A percentile compares a stretch with the other conserved stretches of the same genome.
phyloP scores from a whole-genome alignment of 108 stramenopile genomes.

The Cylindrotheca closterium region DNA sequence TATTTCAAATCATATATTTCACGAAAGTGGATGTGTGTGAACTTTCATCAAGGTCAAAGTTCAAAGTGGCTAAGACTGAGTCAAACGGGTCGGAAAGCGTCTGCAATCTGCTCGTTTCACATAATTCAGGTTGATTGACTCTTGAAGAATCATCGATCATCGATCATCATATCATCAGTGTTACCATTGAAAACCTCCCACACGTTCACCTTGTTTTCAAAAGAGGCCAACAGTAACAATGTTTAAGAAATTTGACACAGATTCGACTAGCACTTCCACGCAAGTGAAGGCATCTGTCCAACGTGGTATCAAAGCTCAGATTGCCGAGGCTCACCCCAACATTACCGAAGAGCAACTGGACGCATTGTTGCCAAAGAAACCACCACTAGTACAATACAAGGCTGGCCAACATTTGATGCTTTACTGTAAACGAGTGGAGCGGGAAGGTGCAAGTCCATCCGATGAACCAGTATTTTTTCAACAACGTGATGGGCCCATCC shows the following conservation, averaged over 20 bases:
- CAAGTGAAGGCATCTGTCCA: conserved; percentile 87
- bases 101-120: too few relatives aligned
- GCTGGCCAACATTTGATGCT: conserved; percentile 79
- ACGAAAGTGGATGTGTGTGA: too few relatives aligned
- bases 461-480: conserved; percentile 90
- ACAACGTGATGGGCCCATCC: conserved; percentile 91
- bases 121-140: too few relatives aligned
- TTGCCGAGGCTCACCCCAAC: conserved; percentile 62
- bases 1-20: too few relatives aligned
- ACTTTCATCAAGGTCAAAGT: too few relatives aligned
- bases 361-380: conserved; percentile 89
- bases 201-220: too few relatives aligned
- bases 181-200: too few relatives aligned
- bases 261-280: conserved; percentile 76
- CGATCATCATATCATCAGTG: too few relatives aligned
- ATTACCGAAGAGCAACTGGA: conserved; percentile 85
- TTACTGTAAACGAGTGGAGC: conserved; percentile 60
- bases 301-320: conserved; percentile 72
- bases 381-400: conserved; percentile 84
- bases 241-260: conserved; percentile 83
- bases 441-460: conserved; percentile 44
- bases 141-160: too few relatives aligned
- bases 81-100: too few relatives aligned
- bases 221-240: conserved; percentile 53
- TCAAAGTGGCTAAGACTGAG: too few relatives aligned